Conservation (phyloP, 2,329 filamentous ascomycete genomes). For the Sporothrix phasma region DNA sequence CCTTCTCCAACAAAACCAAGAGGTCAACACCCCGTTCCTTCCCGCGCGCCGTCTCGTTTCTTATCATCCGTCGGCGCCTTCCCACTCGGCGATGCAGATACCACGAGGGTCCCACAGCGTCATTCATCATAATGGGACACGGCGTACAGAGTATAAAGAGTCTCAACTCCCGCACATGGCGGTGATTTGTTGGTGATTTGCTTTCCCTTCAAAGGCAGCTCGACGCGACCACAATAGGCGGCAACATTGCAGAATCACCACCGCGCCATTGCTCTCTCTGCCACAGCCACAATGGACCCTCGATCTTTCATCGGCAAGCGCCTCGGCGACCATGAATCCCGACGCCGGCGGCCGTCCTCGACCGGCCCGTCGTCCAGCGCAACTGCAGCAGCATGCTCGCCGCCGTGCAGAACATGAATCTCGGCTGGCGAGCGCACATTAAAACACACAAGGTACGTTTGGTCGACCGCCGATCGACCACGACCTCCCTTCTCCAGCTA, state of each 20-base stretch:
- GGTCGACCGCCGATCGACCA: too few species aligned
- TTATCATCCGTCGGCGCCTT: not conserved
- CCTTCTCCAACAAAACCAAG: not conserved
- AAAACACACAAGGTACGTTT: constrained; percentile 66
- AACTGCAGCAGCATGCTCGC: constrained; percentile 67
- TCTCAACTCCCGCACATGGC: not conserved
- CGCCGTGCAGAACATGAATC: constrained; percentile 45
- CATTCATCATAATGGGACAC: constrained; percentile 5
- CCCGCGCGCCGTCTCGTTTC: not conserved
- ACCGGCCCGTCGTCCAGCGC: constrained; percentile 52
- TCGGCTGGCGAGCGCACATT: constrained; percentile 66
- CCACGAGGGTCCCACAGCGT: not conserved
- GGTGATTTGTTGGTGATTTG: too few species aligned
- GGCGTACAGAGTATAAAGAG: not conserved
- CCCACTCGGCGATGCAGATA: constrained; percentile 1
- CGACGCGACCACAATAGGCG: too few species aligned
- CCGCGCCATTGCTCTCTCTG: too few species aligned
- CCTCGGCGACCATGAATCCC: constrained; percentile 42
- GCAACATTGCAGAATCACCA: too few species aligned
- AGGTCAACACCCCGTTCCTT: not conserved
- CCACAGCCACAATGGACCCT: constrained; percentile 1
- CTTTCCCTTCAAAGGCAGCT: too few species aligned
- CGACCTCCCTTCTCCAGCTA: not conserved
- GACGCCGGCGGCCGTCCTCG: constrained; percentile 58
- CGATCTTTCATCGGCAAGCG: constrained; percentile 46